These are phyloP conservation scores for Porcisia hertigi DNA, from an alignment of 208 protist genomes.

Conservation along the genomic window DNA sequence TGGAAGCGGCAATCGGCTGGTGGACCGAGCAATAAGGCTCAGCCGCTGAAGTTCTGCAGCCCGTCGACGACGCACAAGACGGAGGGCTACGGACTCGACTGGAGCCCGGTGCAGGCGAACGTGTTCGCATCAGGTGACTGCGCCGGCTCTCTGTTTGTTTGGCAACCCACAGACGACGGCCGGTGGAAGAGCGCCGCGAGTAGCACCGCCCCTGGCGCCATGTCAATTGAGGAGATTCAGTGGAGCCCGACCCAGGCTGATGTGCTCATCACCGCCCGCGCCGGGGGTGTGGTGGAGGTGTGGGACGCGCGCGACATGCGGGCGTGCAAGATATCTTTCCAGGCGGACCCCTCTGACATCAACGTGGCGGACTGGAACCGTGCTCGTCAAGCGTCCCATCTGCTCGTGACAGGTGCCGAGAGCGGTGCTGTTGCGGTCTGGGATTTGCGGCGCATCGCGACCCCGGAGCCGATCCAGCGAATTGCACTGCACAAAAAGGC, in stretches of 20 bases:
- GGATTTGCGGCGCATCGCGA: slow-evolving; percentile 94
- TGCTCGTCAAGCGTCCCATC: slow-evolving; percentile 84
- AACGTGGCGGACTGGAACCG: slow-evolving; percentile 98
- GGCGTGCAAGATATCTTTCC: slow-evolving; percentile 66
- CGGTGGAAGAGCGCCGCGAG: slow-evolving; percentile 73
- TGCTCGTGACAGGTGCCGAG: slow-evolving; percentile 97
- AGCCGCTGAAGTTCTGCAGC: slow-evolving; percentile 76
- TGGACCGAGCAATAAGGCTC: slow-evolving; percentile 16
- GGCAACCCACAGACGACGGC: slow-evolving; percentile 75
- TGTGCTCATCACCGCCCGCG: slow-evolving; percentile 84
- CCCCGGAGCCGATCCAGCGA: slow-evolving; percentile 66
- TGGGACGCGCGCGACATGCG: slow-evolving; percentile 94
- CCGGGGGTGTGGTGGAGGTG: slow-evolving; percentile 84
- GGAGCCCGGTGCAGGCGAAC: slow-evolving; percentile 80
- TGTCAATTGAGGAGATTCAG: slow-evolving; percentile 97
- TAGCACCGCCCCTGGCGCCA: slow-evolving; percentile 41
- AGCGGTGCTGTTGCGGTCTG: slow-evolving; percentile 96
- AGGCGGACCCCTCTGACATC: slow-evolving; percentile 92
- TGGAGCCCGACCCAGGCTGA: slow-evolving; percentile 95
- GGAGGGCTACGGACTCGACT: slow-evolving; percentile 98
- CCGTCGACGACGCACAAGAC: slow-evolving; percentile 82
- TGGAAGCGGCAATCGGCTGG: slow-evolving; percentile 40
- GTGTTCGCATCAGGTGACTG: slow-evolving; percentile 94
- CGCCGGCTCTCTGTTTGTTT: slow-evolving; percentile 90
- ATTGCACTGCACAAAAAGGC: slow-evolving; percentile 93